Evolutionary conservation across 139 green algal genomes (phyloP), one percentile per base, ranked within the genome.

Genomic region (Coelastrella sp.): DNA sequence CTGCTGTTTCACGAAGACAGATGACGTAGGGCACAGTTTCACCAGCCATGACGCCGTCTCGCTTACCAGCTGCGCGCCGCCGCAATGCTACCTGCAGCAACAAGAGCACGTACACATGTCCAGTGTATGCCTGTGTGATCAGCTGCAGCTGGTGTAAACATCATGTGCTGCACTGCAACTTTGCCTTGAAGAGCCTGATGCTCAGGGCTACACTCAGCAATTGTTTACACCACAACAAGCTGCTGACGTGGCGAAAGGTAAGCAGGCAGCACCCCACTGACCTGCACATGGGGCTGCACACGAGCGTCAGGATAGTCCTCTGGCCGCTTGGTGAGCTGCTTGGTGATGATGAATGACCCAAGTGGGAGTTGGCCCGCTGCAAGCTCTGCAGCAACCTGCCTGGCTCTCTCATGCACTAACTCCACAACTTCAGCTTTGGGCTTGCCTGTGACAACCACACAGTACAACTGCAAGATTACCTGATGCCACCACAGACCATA

Each of bases 21-120:
- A 99, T 98, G 72, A 99, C 89, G 90, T 99, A 99, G 19, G 97
- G 96, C 80, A 99, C 95, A 4, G 96, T 98, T 79, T 99, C 96
- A 8, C 96, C 96, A 85, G 93, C 88, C 41, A 80, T 38, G 0
- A 25, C 88, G 60, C 95, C 96, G 38, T 99, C 96, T 3, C 93
- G 85, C 86, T 94, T 95, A 62, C 94, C 94, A 0, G 88, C 86
- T 17, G 93, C 93, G 6, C 83, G 75, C 35, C 95, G 89, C 32
- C 97, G 89, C 71, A 99, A 67, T 2, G 97, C 97, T 45, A 99
- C 96, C 90, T 98, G 94, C 97, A 77, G n/a, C 32, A 63, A 17
- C 69, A 45, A 76, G n/a, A n/a, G n/a, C n/a, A n/a, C n/a, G n/a
- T n/a, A n/a, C n/a, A n/a, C n/a, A n/a, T n/a, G n/a, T n/a, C n/a